Conservation (phyloP, 805 yeast species). For the Scheffersomyces stipitis region DNA sequence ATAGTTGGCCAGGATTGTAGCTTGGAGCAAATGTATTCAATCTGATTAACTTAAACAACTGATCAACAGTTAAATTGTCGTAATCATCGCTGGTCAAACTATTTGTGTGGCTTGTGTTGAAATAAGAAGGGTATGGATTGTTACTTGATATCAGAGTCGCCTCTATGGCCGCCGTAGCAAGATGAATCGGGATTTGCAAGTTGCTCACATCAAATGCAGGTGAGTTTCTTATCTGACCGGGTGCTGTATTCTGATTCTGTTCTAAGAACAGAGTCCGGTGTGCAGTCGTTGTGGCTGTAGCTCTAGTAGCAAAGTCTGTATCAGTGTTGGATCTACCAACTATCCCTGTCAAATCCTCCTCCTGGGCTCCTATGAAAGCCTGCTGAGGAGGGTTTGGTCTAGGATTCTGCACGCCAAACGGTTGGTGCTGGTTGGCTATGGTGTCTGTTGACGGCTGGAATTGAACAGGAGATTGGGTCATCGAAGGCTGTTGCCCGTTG, state of each 20-base stretch:
- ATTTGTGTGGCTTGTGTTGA: constrained; percentile 19
- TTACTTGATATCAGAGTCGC: constrained; percentile 3
- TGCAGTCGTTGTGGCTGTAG: constrained; percentile 9
- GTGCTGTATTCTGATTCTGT: not conserved
- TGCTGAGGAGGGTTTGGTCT: not conserved
- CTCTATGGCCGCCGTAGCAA: constrained; percentile 5
- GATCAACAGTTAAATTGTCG: constrained; percentile 36
- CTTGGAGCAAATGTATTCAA: constrained; percentile 11
- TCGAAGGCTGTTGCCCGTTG: not conserved
- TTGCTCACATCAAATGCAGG: not conserved
- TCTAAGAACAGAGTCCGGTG: constrained; percentile 2
- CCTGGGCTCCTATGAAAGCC: not conserved
- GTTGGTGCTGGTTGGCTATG: too few relatives aligned
- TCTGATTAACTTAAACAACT: constrained; percentile 37
- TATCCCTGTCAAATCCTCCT: not conserved
- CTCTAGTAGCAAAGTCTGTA: not conserved
- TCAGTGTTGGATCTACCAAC: not conserved
- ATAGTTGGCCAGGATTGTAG: not conserved
- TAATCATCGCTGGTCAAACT: constrained; percentile 39
- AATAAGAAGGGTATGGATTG: constrained; percentile 14
- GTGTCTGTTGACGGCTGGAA: constrained; percentile 8
- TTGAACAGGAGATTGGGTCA: constrained; percentile 19
- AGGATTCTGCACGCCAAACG: too few relatives aligned
- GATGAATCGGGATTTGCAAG: constrained; percentile 2
- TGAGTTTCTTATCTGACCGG: not conserved